Conservation (phyloP, 2,329 filamentous ascomycete genomes). For the Microcyclospora pomicola region DNA sequence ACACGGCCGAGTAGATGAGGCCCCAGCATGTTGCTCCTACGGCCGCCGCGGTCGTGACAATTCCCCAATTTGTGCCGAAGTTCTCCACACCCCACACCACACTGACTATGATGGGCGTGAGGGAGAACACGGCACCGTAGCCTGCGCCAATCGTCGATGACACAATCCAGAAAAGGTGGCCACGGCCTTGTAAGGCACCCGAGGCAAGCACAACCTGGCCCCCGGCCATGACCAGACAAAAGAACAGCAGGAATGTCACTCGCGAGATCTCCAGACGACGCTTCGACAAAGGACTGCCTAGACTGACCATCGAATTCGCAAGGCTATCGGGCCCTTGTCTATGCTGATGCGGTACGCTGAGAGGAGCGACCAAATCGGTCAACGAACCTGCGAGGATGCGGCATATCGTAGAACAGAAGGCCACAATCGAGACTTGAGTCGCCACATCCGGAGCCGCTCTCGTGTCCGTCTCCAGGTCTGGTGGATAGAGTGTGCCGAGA, state of each 20-base stretch:
- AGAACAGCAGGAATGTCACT: slow-evolving; percentile 63
- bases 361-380: slow-evolving; percentile 69
- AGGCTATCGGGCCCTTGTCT: slow-evolving; percentile 33
- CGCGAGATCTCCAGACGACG: slow-evolving; percentile 53
- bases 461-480: slow-evolving; percentile 34
- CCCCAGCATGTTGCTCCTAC: slow-evolving; percentile 83
- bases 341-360: slow-evolving; percentile 39
- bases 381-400: slow-evolving; percentile 80
- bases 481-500: slow-evolving; percentile 66
- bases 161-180: slow-evolving; percentile 70
- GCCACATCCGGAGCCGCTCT: slow-evolving; percentile 40
- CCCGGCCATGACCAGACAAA: slow-evolving; percentile 55
- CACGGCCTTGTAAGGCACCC: slow-evolving; percentile 58
- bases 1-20: slow-evolving; percentile 69
- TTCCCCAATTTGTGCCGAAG: slow-evolving; percentile 96
- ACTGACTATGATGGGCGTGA: slow-evolving; percentile 84
- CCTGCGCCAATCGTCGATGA: slow-evolving; percentile 76
- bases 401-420: slow-evolving; percentile 77
- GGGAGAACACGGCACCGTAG: slow-evolving; percentile 80
- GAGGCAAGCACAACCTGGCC: slow-evolving; percentile 69
- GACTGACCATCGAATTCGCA: slow-evolving; percentile 27
- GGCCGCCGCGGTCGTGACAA: slow-evolving; percentile 83
- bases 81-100: slow-evolving; percentile 98
- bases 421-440: slow-evolving; percentile 87
- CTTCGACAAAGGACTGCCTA: slow-evolving; percentile 10